Conservation (phyloP, 2,329 filamentous ascomycete genomes). For the Botrytis cinerea region DNA sequence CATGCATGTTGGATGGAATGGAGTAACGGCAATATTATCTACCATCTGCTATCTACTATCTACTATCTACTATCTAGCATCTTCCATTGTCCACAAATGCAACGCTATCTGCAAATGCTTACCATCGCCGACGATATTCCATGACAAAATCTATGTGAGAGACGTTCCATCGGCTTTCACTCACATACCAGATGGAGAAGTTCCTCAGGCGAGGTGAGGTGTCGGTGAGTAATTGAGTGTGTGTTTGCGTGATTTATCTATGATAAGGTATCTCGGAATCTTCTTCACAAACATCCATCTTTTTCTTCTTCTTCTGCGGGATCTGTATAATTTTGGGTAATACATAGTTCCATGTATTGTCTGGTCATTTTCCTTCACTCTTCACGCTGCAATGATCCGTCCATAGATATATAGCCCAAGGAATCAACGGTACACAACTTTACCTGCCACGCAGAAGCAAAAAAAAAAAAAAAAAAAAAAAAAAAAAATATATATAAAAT, state of each 20-base stretch:
- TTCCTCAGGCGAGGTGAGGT: neutral
- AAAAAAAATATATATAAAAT: too few relatives aligned
- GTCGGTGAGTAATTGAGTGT: constrained; percentile 1
- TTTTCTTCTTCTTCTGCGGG: neutral
- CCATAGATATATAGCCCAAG: neutral
- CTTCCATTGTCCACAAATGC: neutral
- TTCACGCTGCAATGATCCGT: constrained; percentile 3
- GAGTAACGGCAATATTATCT: neutral
- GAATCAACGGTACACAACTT: neutral
- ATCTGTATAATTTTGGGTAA: neutral
- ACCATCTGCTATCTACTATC: neutral
- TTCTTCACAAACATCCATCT: neutral
- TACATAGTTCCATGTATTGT: neutral
- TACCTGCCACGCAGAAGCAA: neutral
- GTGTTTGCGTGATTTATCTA: neutral
- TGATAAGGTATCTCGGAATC: neutral
- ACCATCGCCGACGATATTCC: neutral
- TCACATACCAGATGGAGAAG: neutral
- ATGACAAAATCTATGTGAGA: neutral
- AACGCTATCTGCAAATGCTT: neutral
- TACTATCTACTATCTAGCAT: neutral
- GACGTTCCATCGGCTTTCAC: neutral
- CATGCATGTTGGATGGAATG: neutral
- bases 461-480: too few relatives aligned
- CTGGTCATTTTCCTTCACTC: neutral